Percentiles rank a stretch among this genome's conserved stretches.
Evolutionary conservation across 306 rosid genomes (phyloP).

Genomic region (Quercus alba): DNA sequence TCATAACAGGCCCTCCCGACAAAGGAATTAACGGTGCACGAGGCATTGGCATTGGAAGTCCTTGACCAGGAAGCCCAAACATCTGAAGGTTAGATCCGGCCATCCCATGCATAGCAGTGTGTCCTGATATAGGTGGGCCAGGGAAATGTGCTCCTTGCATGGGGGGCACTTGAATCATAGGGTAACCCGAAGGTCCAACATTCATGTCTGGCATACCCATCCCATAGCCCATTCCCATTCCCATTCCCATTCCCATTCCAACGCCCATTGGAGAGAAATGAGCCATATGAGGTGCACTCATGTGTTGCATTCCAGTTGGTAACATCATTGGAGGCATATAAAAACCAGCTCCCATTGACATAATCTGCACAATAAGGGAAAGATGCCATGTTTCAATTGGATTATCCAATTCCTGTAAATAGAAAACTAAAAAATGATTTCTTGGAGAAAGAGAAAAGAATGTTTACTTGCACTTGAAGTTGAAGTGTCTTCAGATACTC

Average conservation of each 20-base stretch:
- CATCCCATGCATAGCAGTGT: conserved; percentile 54
- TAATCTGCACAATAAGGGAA: conserved; percentile 51
- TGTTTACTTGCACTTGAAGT: conserved; percentile 73
- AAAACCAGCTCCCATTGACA: conserved; percentile 89
- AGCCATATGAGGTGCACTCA: conserved; percentile 64
- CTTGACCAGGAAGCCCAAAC: conserved; percentile 71
- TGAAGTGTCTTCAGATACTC: conserved; percentile 88
- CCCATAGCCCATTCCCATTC: conserved; percentile 74
- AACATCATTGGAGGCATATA: conserved; percentile 81
- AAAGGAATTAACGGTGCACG: conserved; percentile 37
- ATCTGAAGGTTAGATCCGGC: conserved; percentile 59
- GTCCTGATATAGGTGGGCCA: conserved; percentile 51
- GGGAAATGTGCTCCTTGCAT: conserved; percentile 79
- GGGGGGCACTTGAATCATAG: conserved; percentile 71
- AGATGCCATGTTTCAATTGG: conserved; percentile 10
- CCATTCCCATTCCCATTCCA: conserved; percentile 80
- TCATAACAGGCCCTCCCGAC: conserved; percentile 52
- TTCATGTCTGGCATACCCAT: conserved; percentile 74
- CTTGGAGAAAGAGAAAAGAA: neutral
- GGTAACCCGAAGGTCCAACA: conserved; percentile 57
- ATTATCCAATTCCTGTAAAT: conserved; percentile 10
- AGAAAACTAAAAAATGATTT: conserved; percentile 2
- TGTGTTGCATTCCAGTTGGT: conserved; percentile 70
- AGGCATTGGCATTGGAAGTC: conserved; percentile 58
- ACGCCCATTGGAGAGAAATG: conserved; percentile 55